Evolutionary conservation across 768 basidiomycete species (phyloP).

Genomic region (Antrodiella citrinella): DNA sequence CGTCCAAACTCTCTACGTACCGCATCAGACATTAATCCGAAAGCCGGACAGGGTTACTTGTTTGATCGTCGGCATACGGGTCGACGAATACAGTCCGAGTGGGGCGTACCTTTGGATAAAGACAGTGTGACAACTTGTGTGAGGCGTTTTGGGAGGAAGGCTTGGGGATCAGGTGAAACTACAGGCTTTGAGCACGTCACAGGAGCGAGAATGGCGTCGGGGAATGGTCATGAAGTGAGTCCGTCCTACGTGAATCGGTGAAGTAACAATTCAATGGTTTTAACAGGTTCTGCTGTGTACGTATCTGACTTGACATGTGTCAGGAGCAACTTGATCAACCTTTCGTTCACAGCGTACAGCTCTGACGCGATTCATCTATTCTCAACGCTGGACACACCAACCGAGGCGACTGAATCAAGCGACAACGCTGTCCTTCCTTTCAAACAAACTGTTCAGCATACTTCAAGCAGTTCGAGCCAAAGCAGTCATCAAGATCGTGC

Average conservation of each 20-base stretch:
- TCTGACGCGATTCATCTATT: conserved; percentile 67
- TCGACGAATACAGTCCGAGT: conserved; percentile 52
- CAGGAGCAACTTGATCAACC: background rate
- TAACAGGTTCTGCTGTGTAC: background rate
- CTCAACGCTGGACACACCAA: conserved; percentile 60
- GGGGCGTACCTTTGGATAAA: conserved; percentile 50
- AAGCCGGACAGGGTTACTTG: conserved; percentile 56
- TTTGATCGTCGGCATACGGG: conserved; percentile 76
- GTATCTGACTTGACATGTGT: too few species aligned
- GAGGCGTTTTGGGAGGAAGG: conserved; percentile 59
- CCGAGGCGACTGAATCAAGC: conserved; percentile 16
- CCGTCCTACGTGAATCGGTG: background rate
- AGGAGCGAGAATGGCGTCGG: conserved; percentile 60
- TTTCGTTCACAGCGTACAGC: conserved; percentile 48
- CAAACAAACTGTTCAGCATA: too few species aligned
- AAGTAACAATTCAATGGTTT: conserved; percentile 2
- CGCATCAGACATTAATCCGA: conserved; percentile 10
- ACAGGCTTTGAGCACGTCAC: conserved; percentile 57
- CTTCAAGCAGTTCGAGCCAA: too few species aligned
- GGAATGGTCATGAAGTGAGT: conserved; percentile 69
- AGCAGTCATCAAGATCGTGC: too few species aligned
- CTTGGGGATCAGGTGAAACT: conserved; percentile 26
- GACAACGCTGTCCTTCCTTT: conserved; percentile 8
- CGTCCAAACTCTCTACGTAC: conserved; percentile 10
- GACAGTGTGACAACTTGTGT: conserved; percentile 69